Conservation (phyloP, 176 grass and related monocot genomes). For the Urochloa ruziziensis region DNA sequence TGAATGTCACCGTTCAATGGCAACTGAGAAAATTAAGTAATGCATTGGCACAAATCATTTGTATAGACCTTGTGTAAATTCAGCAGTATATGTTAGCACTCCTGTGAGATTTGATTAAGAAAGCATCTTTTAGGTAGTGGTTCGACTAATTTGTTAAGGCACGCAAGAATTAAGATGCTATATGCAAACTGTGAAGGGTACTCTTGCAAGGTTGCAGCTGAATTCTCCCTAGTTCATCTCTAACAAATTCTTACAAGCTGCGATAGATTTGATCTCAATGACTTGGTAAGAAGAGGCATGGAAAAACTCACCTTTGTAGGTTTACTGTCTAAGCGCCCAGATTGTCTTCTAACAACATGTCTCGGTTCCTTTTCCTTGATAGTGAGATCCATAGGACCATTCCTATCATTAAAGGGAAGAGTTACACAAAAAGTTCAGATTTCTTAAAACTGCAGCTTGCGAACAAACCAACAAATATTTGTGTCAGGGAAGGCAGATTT, state of each 20-base stretch:
- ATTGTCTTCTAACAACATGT: not conserved
- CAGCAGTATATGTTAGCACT: not conserved
- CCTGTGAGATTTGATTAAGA: not conserved
- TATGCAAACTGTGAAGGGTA: not conserved
- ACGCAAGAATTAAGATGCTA: too few species aligned
- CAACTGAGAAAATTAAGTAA: too few species aligned
- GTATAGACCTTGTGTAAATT: not conserved
- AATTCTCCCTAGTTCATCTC: not conserved
- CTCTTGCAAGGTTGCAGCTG: not conserved
- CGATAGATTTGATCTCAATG: not conserved
- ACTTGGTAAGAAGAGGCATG: not conserved
- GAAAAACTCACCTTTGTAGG: constrained; percentile 23
- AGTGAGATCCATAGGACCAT: constrained; percentile 33
- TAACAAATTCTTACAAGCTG: not conserved
- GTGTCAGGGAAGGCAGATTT: not conserved
- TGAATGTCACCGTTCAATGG: not conserved
- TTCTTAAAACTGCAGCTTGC: not conserved
- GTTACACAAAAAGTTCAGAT: not conserved
- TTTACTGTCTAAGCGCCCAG: not conserved
- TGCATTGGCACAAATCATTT: not conserved
- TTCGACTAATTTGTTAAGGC: not conserved
- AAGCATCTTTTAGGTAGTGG: not conserved
- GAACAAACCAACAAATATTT: not conserved
- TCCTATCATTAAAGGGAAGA: not conserved
- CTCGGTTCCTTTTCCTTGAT: constrained; percentile 32